phyloP scores from a whole-genome alignment of 352 stramenopile species.

The Globisporangium mamillatum region DNA sequence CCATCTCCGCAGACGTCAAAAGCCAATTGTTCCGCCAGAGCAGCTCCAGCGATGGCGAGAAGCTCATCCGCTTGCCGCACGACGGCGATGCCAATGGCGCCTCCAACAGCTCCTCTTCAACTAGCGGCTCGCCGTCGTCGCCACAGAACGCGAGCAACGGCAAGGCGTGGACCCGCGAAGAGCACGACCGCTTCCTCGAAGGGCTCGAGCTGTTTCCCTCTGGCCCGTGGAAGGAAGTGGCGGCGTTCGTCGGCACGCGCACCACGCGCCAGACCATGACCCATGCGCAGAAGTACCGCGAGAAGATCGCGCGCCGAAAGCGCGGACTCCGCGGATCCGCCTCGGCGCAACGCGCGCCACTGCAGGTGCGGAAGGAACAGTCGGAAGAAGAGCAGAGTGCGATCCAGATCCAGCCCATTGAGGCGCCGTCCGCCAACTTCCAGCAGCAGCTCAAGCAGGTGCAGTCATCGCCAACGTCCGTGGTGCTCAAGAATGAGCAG shows the following conservation, averaged over 20 bases:
- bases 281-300: conserved; percentile 42
- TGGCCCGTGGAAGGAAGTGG: conserved; percentile 40
- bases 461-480: conserved; percentile 10
- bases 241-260: conserved; percentile 29
- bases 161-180: conserved; percentile 30
- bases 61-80: conserved; percentile 18
- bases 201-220: conserved; percentile 36
- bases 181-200: conserved; percentile 47
- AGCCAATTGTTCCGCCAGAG: conserved; percentile 19
- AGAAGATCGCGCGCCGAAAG: conserved; percentile 17
- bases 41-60: conserved; percentile 17
- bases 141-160: conserved; percentile 15
- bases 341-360: neutral
- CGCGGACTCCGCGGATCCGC: conserved; percentile 5
- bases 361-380: conserved; percentile 2
- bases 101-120: too few relatives aligned
- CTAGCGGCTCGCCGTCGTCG: neutral
- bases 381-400: neutral
- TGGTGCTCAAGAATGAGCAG: conserved; percentile 5
- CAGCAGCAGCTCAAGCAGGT: conserved; percentile 8
- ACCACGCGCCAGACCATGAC: conserved; percentile 40
- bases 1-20: conserved; percentile 19
- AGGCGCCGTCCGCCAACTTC: neutral
- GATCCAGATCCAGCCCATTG: neutral
- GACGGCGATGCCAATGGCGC: conserved; percentile 3